These are phyloP conservation scores for Calocera cornea DNA, from an alignment of 768 basidiomycete genomes.

Conservation along the genomic window DNA sequence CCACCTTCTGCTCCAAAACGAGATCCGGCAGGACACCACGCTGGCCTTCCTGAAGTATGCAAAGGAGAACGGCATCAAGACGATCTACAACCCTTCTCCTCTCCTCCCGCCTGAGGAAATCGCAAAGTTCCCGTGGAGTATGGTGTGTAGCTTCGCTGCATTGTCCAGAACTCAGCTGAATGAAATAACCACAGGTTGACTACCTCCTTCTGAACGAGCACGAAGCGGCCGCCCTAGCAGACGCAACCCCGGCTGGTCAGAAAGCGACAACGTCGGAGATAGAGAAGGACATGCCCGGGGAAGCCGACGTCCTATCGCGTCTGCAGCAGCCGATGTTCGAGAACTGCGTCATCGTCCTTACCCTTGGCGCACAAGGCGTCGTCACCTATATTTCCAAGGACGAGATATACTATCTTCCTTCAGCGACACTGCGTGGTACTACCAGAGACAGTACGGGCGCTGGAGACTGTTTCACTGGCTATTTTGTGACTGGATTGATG, in stretches of 20 bases:
- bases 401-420: conserved; percentile 15
- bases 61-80: not conserved
- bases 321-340: not conserved
- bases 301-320: not conserved
- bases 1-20: not conserved
- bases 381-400: not conserved
- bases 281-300: not conserved
- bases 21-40: not conserved
- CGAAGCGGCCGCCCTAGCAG: not conserved
- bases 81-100: not conserved
- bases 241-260: not conserved
- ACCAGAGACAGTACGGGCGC: conserved; percentile 25
- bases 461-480: conserved; percentile 26
- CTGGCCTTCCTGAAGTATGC: not conserved
- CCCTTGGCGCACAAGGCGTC: not conserved
- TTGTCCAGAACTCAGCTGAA: not conserved
- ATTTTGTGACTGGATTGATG: conserved; percentile 24
- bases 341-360: not conserved
- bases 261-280: not conserved
- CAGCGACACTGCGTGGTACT: conserved; percentile 16
- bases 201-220: conserved; percentile 3
- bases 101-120: not conserved
- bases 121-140: not conserved
- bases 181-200: not conserved
- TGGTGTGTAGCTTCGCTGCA: not conserved